Base-by-base conservation (phyloP, 2,329 filamentous ascomycete genomes). In the Tolypocladium nubicola region DNA sequence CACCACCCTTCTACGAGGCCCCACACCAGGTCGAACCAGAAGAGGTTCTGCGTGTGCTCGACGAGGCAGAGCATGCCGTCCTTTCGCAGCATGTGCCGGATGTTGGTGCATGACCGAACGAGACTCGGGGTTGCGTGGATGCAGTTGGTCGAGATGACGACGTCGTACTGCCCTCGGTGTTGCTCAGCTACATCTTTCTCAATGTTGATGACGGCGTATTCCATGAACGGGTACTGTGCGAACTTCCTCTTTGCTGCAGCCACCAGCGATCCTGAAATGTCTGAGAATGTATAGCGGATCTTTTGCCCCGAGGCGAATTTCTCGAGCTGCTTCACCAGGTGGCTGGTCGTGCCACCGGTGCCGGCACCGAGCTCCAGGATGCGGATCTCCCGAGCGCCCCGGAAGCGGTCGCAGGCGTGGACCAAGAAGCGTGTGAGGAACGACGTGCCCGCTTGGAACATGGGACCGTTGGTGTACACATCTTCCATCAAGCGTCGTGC, bases 291-390 rank as follows among this genome's bases (percentile, higher is more conserved):
- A 56, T 77, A 77, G 11, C 35, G 35, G 35, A 37, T 37, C 11
- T 10, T 37, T 37, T 37, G 35, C 14, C 35, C 35, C 35, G 35
- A 37, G 35, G 35, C 35, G 35, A 11, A 13, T 0, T 33, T 30
- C 1, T 54, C 59, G 4, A 78, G 62, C 1, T 57, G 41, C 0
- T 65, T 57, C 0, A 73, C 57, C 1, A 77, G 23, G 1, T 63
- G 56, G 9, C 59, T 61, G 0, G 76, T 73, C 0, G 75, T 77
- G 0, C 72, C 73, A 3, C 75, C 75, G 1, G 73, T 75, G 13
- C 75, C 75, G 1, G 68, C 74, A 0, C 75, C 75, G 6, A 76
- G 59, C 61, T 77, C 74, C 54, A 79, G 66, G 40, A 78, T 71
- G 6, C 65, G 62, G n/a, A 75, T 59, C 2, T 64, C 50, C 11